Evolutionary conservation across 495 filamentous ascomycete species (phyloP), one percentile per base, ranked within the genome.

Genomic region (Neurospora hispaniola): DNA sequence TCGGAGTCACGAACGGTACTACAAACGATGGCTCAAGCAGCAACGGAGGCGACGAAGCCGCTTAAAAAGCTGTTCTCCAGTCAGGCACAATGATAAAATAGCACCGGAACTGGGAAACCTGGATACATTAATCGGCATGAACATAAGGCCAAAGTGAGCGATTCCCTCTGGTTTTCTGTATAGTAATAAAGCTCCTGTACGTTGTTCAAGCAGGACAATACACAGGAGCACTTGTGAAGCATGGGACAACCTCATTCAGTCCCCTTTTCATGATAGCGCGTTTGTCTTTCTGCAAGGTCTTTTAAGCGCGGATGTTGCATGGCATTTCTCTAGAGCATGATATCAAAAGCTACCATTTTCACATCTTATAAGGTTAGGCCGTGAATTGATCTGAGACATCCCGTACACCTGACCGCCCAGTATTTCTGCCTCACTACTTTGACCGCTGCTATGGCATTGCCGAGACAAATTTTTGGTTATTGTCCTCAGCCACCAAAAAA

Each of bases 1-100:
- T 73, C 23, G 70, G 78, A 46, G 78, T 79, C 48, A 75, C 70
- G 14, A 81, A 80, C 69, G 75, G 73, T 9, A 48, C 62, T 35
- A 14, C 54, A 31, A 76, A 73, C 16, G 74, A 76, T 4, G 77
- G 72, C 11, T 27, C 54, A 8, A 75, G 75, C 73, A 73, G 76
- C 69, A 75, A 74, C 27, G 71, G 71, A 39, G 70, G 77, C 41
- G 75, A 76, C 41, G 73, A 76, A 31, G 74, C 76, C 14, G 69
- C 54, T 66, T 66, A 66, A 59, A 59, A 23, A 10, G 54, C 6
- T 66, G 54, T 38, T 38, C 27, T 66, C 23, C 54, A 38, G 16
- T 27, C 31, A 66, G 54, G 27, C 27, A 66, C 23, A 18, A 66
- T 6, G 14, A 66, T 35, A 18, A 66, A 66, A 66, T 66, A 66